Base-by-base conservation (phyloP, 2,329 filamentous ascomycete genomes). In the Grosmannia penicillata region DNA sequence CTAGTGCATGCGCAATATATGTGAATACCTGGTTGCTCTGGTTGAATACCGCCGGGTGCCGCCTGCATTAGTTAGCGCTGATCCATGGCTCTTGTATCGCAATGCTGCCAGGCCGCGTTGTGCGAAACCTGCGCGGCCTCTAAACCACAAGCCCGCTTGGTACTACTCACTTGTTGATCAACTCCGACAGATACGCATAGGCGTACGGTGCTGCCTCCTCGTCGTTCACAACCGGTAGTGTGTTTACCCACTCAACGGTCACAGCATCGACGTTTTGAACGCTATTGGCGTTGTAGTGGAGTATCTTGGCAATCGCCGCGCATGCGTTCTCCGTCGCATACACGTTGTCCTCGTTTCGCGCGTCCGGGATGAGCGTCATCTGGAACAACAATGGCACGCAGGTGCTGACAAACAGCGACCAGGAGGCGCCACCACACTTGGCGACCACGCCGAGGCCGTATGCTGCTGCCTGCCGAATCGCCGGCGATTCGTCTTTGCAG, bases 301-400 rank as follows among this genome's bases (percentile, higher is more conserved):
- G 67, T 38, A 98, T 89, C 70, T 98, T 98, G 26, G 91, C 91
- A 52, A 98, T 91, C 48, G 85, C 86, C 30, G 91, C 89, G 49
- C 85, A 95, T 7, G 89, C 89, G 54, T 98, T 98, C 62, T 98
- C 91, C 2, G 91, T 96, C 3, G 91, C 91, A 55, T 93, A 98
- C 2, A 94, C 81, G 51, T 96, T 87, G 50, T 96, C 91, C 46
- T 96, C 91, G 34, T 75, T 78, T 46, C 91, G 76, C 6, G 89
- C 79, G 47, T 93, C 81, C 3, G 81, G 75, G 39, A 89, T 70
- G 52, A 82, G 78, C 6, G 79, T 85, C 33, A 84, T 82, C 54
- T 86, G 77, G 65, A 98, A 94, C 24, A 98, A 68, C 46, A 75
- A 77, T 10, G 82, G 82, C 37, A 96, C 64, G 33, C 82, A 78